Evolutionary conservation across 768 basidiomycete species (phyloP).

Genomic region (Trametes cinnabarina): DNA sequence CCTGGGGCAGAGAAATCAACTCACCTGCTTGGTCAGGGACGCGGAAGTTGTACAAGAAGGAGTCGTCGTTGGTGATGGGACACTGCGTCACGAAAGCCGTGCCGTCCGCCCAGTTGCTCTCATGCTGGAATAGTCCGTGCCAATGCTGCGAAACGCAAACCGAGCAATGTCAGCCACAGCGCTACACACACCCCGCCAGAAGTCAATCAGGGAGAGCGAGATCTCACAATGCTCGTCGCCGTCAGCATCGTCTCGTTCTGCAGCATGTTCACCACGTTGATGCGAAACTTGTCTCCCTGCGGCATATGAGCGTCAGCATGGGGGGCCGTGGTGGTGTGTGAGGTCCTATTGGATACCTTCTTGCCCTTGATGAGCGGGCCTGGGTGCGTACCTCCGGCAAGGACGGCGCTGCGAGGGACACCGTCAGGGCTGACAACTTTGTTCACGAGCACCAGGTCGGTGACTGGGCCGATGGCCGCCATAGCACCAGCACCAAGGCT

Average conservation of each 20-base stretch:
- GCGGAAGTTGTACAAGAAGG: constrained; percentile 39
- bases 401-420: constrained; percentile 10
- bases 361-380: constrained; percentile 17
- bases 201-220: too few relatives aligned
- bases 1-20: background rate
- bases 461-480: constrained; percentile 10
- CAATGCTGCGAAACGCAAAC: constrained; percentile 30
- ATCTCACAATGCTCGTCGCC: constrained; percentile 36
- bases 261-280: constrained; percentile 38
- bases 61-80: constrained; percentile 34
- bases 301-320: background rate
- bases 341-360: constrained; percentile 7
- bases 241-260: constrained; percentile 34
- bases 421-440: constrained; percentile 14
- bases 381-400: constrained; percentile 13
- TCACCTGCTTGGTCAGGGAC: constrained; percentile 27
- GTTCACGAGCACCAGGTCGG: constrained; percentile 13
- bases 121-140: constrained; percentile 48
- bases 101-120: constrained; percentile 45
- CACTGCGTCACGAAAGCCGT: constrained; percentile 44
- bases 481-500: background rate
- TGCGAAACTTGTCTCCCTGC: constrained; percentile 34
- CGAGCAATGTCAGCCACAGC: constrained; percentile 43
- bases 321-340: background rate
- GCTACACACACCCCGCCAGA: background rate